These are phyloP conservation scores for Fomitopsis schrenkii DNA, from an alignment of 1,284 basidiomycete genomes.

Conservation along the genomic window DNA sequence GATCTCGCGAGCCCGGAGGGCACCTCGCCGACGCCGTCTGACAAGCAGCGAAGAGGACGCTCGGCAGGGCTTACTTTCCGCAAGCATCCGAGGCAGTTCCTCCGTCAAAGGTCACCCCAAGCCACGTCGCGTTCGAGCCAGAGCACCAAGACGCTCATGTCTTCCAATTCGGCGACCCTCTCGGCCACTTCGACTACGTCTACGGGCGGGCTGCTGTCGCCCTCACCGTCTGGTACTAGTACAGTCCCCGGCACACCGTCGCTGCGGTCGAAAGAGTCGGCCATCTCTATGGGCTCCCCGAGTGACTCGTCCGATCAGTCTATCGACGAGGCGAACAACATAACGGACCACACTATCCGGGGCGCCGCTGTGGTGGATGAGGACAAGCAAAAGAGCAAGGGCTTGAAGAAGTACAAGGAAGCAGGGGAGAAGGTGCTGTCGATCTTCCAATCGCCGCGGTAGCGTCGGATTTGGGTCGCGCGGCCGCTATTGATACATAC, in stretches of 20 bases:
- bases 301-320: conserved; percentile 72
- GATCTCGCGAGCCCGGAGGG: conserved; percentile 30
- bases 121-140: conserved; percentile 51
- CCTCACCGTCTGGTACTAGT: conserved; percentile 49
- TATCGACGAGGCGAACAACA: conserved; percentile 36
- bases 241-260: conserved; percentile 52
- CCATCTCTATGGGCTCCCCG: conserved; percentile 59
- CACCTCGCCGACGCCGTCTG: conserved; percentile 44
- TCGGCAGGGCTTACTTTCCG: conserved; percentile 66
- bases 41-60: conserved; percentile 62
- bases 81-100: conserved; percentile 64
- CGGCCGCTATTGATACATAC: conserved; percentile 3
- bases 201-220: conserved; percentile 40
- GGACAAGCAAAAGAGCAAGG: conserved; percentile 62
- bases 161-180: conserved; percentile 43
- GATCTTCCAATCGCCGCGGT: conserved; percentile 60
- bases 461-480: conserved; percentile 8
- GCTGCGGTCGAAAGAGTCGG: conserved; percentile 76
- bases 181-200: conserved; percentile 40
- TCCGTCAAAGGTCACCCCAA: conserved; percentile 62
- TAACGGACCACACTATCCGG: conserved; percentile 18
- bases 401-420: conserved; percentile 78
- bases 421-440: conserved; percentile 79
- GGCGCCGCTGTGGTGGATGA: conserved; percentile 29
- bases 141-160: conserved; percentile 39